Percentiles rank a stretch among this genome's conserved stretches.
phyloP scores from a whole-genome alignment of 768 basidiomycete species.

The Cubamyces sp. region DNA sequence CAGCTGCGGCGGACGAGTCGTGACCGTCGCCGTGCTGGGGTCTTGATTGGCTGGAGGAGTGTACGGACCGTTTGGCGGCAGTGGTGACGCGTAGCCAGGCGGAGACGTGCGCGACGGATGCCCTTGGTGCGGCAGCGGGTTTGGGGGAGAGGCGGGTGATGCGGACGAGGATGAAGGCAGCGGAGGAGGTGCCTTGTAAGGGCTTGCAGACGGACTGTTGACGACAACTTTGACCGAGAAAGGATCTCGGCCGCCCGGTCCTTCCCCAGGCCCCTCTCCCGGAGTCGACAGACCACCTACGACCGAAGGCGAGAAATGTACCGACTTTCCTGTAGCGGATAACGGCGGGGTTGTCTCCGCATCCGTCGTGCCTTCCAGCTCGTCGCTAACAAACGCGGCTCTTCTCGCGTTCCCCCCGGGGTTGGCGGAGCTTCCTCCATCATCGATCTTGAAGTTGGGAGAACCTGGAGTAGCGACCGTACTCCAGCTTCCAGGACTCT shows the following conservation, averaged over 20 bases:
- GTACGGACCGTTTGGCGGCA: slow-evolving; percentile 17
- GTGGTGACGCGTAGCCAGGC: slow-evolving; percentile 16
- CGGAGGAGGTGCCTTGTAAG: slow-evolving; percentile 32
- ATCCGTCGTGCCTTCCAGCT: slow-evolving; percentile 42
- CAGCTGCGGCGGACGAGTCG: slow-evolving; percentile 46
- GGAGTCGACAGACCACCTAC: slow-evolving; percentile 37
- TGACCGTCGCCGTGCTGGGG: slow-evolving; percentile 23
- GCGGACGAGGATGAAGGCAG: slow-evolving; percentile 31
- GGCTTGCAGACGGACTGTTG: slow-evolving; percentile 10
- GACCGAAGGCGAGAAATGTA: slow-evolving; percentile 55
- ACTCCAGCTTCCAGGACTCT: slow-evolving; percentile 71
- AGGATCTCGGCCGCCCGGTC: not conserved
- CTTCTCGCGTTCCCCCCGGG: slow-evolving; percentile 26
- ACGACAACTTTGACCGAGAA: slow-evolving; percentile 17
- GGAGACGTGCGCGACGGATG: slow-evolving; percentile 12
- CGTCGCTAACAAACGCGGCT: slow-evolving; percentile 47
- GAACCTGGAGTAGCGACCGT: slow-evolving; percentile 77
- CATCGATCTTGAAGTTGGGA: slow-evolving; percentile 29
- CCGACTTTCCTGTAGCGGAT: slow-evolving; percentile 35
- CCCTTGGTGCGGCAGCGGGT: slow-evolving; percentile 24
- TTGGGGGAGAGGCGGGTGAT: slow-evolving; percentile 18
- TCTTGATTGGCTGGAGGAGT: slow-evolving; percentile 15
- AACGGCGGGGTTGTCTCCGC: slow-evolving; percentile 20
- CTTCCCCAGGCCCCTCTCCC: not conserved
- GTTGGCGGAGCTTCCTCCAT: slow-evolving; percentile 19